Percentiles rank a stretch among this genome's conserved stretches.
These are phyloP conservation scores for Stagonosporopsis tanaceti DNA, from an alignment of 2,329 filamentous ascomycete species.

Conservation along the genomic window DNA sequence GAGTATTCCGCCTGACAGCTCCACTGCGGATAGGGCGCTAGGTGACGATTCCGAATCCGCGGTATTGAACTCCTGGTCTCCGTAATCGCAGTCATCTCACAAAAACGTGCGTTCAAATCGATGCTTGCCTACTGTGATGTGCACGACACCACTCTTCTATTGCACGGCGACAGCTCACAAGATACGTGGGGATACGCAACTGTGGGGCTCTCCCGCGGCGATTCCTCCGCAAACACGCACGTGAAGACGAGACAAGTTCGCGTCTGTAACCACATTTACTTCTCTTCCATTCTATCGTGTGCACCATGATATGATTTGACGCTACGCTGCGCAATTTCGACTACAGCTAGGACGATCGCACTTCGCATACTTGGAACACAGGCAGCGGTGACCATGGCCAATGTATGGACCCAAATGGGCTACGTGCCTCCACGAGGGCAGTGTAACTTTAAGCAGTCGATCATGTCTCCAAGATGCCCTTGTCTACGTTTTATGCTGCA, in stretches of 20 bases:
- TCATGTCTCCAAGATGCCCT: constrained; percentile 58
- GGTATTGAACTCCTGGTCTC: not conserved
- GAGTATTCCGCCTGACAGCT: not conserved
- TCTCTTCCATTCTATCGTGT: not conserved
- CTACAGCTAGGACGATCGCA: not conserved
- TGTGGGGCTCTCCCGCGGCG: constrained; percentile 6
- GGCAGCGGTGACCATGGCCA: constrained; percentile 34
- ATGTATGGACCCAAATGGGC: constrained; percentile 61
- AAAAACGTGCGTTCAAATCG: not conserved
- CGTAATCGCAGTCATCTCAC: not conserved
- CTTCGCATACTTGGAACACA: not conserved
- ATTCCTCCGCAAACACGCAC: constrained; percentile 19
- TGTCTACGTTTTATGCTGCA: constrained; percentile 66
- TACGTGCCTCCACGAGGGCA: constrained; percentile 60
- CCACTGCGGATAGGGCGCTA: not conserved
- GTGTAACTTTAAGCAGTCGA: constrained; percentile 59
- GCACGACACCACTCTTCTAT: not conserved
- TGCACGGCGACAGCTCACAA: not conserved
- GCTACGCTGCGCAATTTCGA: constrained; percentile 1
- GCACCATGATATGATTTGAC: constrained; percentile 4
- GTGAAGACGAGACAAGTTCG: constrained; percentile 34
- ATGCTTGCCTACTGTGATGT: not conserved
- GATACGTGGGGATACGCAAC: constrained; percentile 2
- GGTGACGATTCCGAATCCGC: constrained; percentile 15
- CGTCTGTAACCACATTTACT: constrained; percentile 7